phyloP scores from a whole-genome alignment of 495 filamentous ascomycete species.

The Staphylotrichum longicolle region DNA sequence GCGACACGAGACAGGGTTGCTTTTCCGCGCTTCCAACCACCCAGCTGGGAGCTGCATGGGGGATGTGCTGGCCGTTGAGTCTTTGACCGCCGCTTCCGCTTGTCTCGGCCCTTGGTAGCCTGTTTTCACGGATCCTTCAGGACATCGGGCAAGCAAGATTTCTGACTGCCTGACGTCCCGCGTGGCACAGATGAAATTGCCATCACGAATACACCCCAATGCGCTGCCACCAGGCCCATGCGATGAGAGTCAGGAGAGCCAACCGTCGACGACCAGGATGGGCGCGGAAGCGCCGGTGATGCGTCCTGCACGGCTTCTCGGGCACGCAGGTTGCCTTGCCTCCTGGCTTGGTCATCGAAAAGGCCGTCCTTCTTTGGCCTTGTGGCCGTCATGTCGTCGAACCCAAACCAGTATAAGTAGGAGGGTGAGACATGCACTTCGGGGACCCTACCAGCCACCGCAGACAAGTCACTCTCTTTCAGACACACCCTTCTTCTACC shows the following conservation, averaged over 20 bases:
- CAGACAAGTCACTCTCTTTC: too few relatives aligned
- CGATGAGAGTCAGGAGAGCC: background rate
- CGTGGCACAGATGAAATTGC: constrained; percentile 1
- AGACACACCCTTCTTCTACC: too few relatives aligned
- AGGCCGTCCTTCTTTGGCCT: background rate
- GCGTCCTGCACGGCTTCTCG: background rate
- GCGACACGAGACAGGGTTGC: background rate
- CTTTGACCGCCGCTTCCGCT: too few relatives aligned
- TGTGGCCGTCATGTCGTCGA: background rate
- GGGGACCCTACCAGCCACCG: background rate
- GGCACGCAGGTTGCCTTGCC: background rate
- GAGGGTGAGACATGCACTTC: background rate
- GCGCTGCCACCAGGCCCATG: background rate
- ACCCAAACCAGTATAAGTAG: background rate
- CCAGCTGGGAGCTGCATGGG: background rate
- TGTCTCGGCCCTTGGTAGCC: too few relatives aligned
- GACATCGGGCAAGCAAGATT: background rate
- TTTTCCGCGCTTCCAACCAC: background rate
- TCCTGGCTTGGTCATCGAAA: background rate
- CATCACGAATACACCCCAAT: background rate
- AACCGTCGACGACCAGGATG: background rate
- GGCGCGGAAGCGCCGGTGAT: background rate
- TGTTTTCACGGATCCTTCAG: too few relatives aligned
- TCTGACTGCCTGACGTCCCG: background rate
- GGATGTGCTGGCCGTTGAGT: too few relatives aligned